These are phyloP conservation scores for Apiospora phragmitis DNA, from an alignment of 2,329 filamentous ascomycete genomes.

Conservation along the genomic window DNA sequence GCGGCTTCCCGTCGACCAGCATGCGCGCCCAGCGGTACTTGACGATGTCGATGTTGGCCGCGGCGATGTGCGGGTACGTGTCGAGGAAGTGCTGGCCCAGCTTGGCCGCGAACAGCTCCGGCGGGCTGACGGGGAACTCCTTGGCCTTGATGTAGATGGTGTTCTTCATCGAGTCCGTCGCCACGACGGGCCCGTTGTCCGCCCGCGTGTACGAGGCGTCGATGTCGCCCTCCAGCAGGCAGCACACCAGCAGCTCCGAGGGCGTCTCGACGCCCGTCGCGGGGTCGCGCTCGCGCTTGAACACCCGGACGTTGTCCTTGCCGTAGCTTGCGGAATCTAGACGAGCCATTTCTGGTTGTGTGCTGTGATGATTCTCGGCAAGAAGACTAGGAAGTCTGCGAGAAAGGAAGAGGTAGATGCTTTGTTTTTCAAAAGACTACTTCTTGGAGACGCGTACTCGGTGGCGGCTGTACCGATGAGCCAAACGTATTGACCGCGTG, in stretches of 20 bases:
- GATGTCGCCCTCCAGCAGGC: constrained; percentile 90
- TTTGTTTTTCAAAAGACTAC: neutral
- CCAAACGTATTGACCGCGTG: neutral
- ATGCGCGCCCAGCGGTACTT: constrained; percentile 93
- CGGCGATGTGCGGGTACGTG: constrained; percentile 84
- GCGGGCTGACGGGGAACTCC: constrained; percentile 86
- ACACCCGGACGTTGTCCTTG: constrained; percentile 98
- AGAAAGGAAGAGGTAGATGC: neutral
- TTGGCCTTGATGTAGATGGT: constrained; percentile 95
- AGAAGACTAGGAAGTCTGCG: neutral
- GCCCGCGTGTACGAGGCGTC: constrained; percentile 86
- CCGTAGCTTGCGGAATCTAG: constrained; percentile 72
- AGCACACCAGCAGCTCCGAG: constrained; percentile 92
- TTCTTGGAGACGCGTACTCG: neutral
- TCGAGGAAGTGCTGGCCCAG: constrained; percentile 87
- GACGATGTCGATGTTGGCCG: constrained; percentile 77
- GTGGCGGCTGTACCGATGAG: neutral
- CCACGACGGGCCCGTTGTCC: constrained; percentile 93
- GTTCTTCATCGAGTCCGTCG: constrained; percentile 98
- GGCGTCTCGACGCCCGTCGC: constrained; percentile 79
- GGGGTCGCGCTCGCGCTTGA: constrained; percentile 85
- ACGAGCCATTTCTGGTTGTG: constrained; percentile 46
- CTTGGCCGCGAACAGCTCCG: constrained; percentile 86
- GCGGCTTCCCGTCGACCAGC: constrained; percentile 80
- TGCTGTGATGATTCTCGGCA: neutral